Evolutionary conservation across 2,329 filamentous ascomycete genomes (phyloP), one percentile per base, ranked within the genome.

Genomic region (Coniosporium tulheliwenetii): DNA sequence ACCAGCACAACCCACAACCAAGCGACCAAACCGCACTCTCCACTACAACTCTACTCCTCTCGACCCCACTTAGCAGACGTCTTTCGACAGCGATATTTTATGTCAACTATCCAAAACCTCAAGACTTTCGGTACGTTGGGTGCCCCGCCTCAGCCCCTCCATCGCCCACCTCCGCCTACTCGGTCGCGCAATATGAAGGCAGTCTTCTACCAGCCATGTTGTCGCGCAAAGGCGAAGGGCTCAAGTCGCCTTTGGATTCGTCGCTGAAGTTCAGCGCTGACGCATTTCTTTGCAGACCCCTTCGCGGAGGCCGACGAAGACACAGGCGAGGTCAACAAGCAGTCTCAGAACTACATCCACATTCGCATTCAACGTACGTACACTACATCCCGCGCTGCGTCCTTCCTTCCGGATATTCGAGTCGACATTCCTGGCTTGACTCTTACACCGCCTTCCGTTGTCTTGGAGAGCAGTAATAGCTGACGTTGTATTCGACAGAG

Each of bases 291-390:
- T 47, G 55, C 61, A 95, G 91, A 98, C 81, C 91, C 91, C 82
- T 98, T 98, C 85, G 91, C 91, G 81, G 91, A 96, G 85, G 91
- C 87, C 79, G 91, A 95, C 85, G 89, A 95, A 81, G 87, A 93
- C 68, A 86, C 82, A 67, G 87, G 86, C 75, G 84, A 93, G 71
- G 19, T 26, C 19, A 81, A 79, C 64, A 91, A 91, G 71, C 83
- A 91, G 75, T 79, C 83, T 64, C 85, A 93, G 71, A 93, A 93
- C 70, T 94, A 95, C 67, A 94, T 96, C 66, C 91, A 96, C 72
- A 96, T 98, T 69, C 87, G 91, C 69, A 96, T 96, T 65, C 91
- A 98, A 66, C 91, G 89, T 96, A 79, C 61, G 82, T 79, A 30
- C 41, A 30, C 39, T 37, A 26, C 7, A 26, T 26, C 7, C 19